phyloP scores from a whole-genome alignment of 2,329 filamentous ascomycete species.

The Fusarium newnesense region DNA sequence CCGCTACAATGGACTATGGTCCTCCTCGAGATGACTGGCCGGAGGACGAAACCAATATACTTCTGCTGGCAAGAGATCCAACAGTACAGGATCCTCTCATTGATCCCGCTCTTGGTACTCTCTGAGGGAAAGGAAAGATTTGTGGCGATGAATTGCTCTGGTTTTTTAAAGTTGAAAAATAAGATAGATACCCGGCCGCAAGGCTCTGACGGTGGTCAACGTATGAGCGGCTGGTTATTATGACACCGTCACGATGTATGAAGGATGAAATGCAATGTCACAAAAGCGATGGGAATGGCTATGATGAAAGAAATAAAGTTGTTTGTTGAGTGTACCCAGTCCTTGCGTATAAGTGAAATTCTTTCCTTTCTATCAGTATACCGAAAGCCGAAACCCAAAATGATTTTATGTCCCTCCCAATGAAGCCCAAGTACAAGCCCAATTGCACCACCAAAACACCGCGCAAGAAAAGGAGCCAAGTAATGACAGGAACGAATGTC shows the following conservation, averaged over 20 bases:
- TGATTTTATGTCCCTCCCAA: slow-evolving; percentile 5
- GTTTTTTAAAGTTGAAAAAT: slow-evolving; percentile 13
- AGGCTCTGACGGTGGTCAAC: slow-evolving; percentile 20
- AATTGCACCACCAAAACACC: slow-evolving; percentile 20
- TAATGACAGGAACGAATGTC: neutral
- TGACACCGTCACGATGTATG: slow-evolving; percentile 23
- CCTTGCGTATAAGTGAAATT: slow-evolving; percentile 3
- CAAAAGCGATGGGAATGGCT: neutral
- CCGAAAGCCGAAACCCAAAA: slow-evolving; percentile 10
- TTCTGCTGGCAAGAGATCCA: slow-evolving; percentile 50
- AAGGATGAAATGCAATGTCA: slow-evolving; percentile 13
- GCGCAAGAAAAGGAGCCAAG: slow-evolving; percentile 16
- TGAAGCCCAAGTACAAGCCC: neutral
- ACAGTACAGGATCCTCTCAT: slow-evolving; percentile 41
- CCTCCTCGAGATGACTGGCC: slow-evolving; percentile 54
- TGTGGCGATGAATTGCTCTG: slow-evolving; percentile 11
- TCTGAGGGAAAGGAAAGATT: slow-evolving; percentile 5
- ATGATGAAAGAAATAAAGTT: slow-evolving; percentile 2
- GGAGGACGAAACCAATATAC: slow-evolving; percentile 57
- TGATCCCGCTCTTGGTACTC: slow-evolving; percentile 46
- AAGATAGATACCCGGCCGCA: slow-evolving; percentile 41
- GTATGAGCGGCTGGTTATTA: neutral
- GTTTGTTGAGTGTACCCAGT: neutral
- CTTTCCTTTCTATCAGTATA: slow-evolving; percentile 30
- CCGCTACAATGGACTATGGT: slow-evolving; percentile 48